Evolutionary conservation across 2,329 filamentous ascomycete species (phyloP).

Genomic region (Monascus ruber): DNA sequence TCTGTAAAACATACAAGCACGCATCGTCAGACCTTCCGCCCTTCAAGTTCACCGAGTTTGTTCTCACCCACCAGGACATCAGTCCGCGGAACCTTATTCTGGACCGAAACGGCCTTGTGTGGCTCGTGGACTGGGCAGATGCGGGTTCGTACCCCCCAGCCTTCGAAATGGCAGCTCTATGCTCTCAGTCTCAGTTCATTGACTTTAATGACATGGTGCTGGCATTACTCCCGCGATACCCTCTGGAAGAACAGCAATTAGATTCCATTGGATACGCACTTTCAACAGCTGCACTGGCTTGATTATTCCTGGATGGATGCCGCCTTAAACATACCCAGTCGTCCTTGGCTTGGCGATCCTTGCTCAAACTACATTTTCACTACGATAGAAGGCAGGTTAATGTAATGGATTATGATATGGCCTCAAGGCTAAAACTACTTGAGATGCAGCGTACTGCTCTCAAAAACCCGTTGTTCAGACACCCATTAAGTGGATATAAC

Average conservation of each 20-base stretch:
- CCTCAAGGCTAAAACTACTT: too few relatives aligned
- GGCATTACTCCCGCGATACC: constrained; percentile 7
- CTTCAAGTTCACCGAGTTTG: constrained; percentile 9
- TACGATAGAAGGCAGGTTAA: too few relatives aligned
- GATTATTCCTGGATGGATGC: not conserved
- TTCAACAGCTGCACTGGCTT: constrained; percentile 9
- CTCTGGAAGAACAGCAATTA: constrained; percentile 9
- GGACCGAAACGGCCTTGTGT: constrained; percentile 4
- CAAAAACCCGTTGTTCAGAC: too few relatives aligned
- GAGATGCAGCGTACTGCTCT: too few relatives aligned
- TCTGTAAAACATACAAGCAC: constrained; percentile 6
- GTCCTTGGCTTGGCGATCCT: too few relatives aligned
- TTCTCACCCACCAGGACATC: constrained; percentile 9
- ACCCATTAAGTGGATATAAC: too few relatives aligned
- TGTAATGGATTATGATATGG: too few relatives aligned
- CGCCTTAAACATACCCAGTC: too few relatives aligned
- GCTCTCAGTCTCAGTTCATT: constrained; percentile 6
- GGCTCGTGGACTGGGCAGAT: constrained; percentile 11
- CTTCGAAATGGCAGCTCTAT: constrained; percentile 10
- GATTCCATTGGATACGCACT: constrained; percentile 11
- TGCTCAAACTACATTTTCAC: too few relatives aligned
- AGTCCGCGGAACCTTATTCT: constrained; percentile 13
- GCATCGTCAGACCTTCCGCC: constrained; percentile 6
- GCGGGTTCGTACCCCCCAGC: constrained; percentile 13
- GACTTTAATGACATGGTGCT: constrained; percentile 11